These are phyloP conservation scores for Flaveria brownii DNA, from an alignment of 129 eudicot genomes.

Conservation along the genomic window DNA sequence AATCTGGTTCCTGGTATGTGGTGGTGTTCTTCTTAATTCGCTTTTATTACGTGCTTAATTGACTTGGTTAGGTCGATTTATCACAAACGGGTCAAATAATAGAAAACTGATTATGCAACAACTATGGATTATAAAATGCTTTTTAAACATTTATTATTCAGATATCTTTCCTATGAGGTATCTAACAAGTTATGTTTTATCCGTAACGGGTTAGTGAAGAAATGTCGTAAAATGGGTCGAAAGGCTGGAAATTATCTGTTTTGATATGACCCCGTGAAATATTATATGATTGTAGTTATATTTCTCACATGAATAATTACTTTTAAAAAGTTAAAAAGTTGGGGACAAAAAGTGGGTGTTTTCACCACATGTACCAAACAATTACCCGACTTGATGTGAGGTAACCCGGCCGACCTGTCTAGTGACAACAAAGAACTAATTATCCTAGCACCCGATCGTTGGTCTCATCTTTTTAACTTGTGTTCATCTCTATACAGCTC, in stretches of 20 bases:
- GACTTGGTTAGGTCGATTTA: no score
- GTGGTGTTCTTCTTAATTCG: background rate
- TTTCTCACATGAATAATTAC: no score
- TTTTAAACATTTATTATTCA: no score
- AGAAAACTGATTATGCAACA: background rate
- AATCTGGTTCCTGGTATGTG: constrained; percentile 64
- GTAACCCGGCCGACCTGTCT: no score
- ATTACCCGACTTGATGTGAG: no score
- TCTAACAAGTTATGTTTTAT: no score
- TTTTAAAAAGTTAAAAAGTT: background rate
- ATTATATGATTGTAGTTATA: no score
- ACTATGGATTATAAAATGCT: background rate
- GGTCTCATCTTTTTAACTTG: constrained; percentile 6
- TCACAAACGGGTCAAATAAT: background rate
- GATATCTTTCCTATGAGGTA: no score
- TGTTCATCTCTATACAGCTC: constrained; percentile 42
- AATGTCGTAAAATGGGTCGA: background rate
- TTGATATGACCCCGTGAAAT: no score
- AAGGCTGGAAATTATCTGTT: background rate
- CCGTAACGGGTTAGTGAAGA: no score
- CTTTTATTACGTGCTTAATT: background rate
- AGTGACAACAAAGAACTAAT: background rate
- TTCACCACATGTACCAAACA: background rate
- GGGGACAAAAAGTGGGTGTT: background rate
- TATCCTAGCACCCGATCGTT: background rate